Percentiles rank a stretch among this genome's conserved stretches.
Evolutionary conservation across 306 rosid genomes (phyloP).

Genomic region (Cucumis cinereus): DNA sequence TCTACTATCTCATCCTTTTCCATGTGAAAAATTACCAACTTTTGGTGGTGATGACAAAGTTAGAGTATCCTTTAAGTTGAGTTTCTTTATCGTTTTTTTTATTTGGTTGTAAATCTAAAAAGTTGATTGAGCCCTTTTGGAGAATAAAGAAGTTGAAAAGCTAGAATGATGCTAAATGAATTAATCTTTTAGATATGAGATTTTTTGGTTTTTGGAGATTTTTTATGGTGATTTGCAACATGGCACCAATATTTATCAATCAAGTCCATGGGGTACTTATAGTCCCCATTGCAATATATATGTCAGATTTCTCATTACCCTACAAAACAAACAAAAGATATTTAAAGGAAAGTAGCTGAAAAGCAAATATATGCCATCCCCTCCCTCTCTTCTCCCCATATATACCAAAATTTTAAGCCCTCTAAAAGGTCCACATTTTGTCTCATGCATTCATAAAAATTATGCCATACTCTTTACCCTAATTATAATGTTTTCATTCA

Average conservation of each 20-base stretch:
- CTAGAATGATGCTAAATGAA: slow-evolving; percentile 50
- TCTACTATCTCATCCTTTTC: slow-evolving; percentile 19
- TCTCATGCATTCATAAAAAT: not conserved
- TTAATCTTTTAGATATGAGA: slow-evolving; percentile 14
- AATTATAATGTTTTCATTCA: not conserved
- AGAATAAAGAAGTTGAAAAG: slow-evolving; percentile 45
- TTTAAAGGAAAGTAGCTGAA: not conserved
- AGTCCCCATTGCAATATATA: slow-evolving; percentile 24
- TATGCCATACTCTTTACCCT: not conserved
- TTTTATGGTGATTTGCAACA: slow-evolving; percentile 61
- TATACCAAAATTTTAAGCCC: not conserved
- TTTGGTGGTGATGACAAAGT: slow-evolving; percentile 13
- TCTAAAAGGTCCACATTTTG: not conserved
- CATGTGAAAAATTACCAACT: not conserved
- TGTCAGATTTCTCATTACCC: slow-evolving; percentile 7
- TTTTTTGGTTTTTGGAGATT: slow-evolving; percentile 22
- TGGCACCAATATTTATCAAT: slow-evolving; percentile 2
- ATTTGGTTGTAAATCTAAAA: not conserved
- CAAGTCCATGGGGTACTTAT: slow-evolving; percentile 41
- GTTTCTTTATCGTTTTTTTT: slow-evolving; percentile 14
- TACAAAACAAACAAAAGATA: slow-evolving; percentile 8
- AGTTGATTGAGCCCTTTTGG: slow-evolving; percentile 21
- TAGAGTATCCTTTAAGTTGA: slow-evolving; percentile 29
- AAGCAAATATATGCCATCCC: not conserved
- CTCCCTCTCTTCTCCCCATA: not conserved